Base-by-base conservation (phyloP, 2,329 filamentous ascomycete genomes). In the Pseudocercospora fuligena region DNA sequence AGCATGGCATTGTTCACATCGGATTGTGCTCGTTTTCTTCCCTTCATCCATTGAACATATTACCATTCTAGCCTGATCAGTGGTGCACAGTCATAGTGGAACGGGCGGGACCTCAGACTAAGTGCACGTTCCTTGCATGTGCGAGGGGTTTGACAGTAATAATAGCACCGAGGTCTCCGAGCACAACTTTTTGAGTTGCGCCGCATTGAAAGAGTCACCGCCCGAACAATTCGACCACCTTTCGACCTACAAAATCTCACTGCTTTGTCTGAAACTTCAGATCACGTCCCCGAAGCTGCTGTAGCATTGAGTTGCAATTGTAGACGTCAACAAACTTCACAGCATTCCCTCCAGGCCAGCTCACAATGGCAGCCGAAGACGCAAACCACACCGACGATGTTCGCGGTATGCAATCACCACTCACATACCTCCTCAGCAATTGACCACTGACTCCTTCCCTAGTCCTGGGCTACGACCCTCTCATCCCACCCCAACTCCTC, bases 391-490 rank as follows among this genome's bases (percentile, higher is more conserved):
- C 78, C 71, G 84, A 86, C 76, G 84, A 86, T 74, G 83, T 85
- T 73, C 83, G 84, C 78, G 82, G 84, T 85, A 81, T 70, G 78
- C 63, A 47, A n/a, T 58, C 25, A 12, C 49, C 51, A n/a, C 60
- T 23, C 7, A 9, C 14, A 51, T 16, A 53, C 33, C 53, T 61
- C 3, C 60, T 21, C 40, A 54, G 56, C 43, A 64, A 61, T 16
- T 62, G 49, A 54, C 33, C 23, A 63, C 66, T 58, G 73, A 60
- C 51, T 27, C 29, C 57, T 27, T 16, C 23, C 43, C 19, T 72
- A 97, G 94, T 97, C 81, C 85, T 96, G 78, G 93, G 93, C 73
- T 94, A 97, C 86, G 94, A 97, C 81, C 93, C 94, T 76, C 85
- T 98, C 78, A 95, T 97, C 79, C 90, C 92, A 57, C 94, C 94